These are phyloP conservation scores for Zarea fungicola DNA, from an alignment of 2,329 filamentous ascomycete genomes.

Conservation along the genomic window DNA sequence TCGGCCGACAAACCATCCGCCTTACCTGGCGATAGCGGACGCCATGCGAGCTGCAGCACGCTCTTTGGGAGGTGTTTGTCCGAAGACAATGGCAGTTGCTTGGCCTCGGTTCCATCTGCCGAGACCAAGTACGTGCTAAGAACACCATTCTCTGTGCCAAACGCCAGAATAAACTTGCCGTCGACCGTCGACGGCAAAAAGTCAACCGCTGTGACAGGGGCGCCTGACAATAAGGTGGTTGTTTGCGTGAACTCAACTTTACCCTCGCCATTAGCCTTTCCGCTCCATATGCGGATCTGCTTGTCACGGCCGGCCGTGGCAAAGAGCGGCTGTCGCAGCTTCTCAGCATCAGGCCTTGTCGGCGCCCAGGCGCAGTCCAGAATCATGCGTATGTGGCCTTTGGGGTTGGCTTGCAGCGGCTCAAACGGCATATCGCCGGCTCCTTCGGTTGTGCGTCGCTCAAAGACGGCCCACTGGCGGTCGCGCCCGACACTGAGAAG, in stretches of 20 bases:
- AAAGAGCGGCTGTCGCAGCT: constrained; percentile 50
- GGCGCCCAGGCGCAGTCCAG: constrained; percentile 82
- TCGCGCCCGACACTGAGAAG: constrained; percentile 89
- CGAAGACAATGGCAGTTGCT: constrained; percentile 28
- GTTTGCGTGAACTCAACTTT: constrained; percentile 45
- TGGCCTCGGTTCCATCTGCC: constrained; percentile 32
- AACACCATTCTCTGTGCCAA: constrained; percentile 52
- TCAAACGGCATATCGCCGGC: constrained; percentile 41
- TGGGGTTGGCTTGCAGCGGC: constrained; percentile 62
- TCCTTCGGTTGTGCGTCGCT: constrained; percentile 38
- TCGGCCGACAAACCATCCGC: constrained; percentile 29
- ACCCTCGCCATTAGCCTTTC: constrained; percentile 26
- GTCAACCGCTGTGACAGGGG: constrained; percentile 66
- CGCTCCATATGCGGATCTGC: constrained; percentile 65
- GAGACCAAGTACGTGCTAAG: constrained; percentile 40
- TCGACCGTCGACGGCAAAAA: constrained; percentile 43
- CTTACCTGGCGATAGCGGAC: constrained; percentile 41
- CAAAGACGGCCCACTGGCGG: constrained; percentile 83
- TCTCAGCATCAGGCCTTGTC: constrained; percentile 29
- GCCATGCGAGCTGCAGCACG: constrained; percentile 65
- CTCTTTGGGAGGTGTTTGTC: constrained; percentile 56
- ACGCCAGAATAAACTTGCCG: constrained; percentile 40
- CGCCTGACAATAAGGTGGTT: constrained; percentile 47
- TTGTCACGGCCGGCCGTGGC: constrained; percentile 90
- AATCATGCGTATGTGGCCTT: constrained; percentile 90